A percentile compares a stretch with the other conserved stretches of the same genome.
Conservation (phyloP, 2,329 filamentous ascomycete genomes). For the Penicillium oxalicum region DNA sequence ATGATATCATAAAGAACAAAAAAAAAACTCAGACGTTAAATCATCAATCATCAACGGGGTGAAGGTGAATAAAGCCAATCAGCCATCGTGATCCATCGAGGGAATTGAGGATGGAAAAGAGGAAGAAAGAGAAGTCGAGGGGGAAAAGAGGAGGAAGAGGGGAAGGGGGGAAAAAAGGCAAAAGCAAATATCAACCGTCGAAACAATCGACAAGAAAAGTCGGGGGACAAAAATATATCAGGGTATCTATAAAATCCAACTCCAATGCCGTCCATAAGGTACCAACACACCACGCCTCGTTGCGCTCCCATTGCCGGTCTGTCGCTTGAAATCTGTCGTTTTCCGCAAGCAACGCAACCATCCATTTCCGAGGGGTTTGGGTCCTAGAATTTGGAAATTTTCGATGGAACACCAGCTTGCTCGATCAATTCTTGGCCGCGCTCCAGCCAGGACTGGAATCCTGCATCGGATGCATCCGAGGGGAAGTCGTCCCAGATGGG, state of each 20-base stretch:
- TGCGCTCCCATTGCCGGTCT: background rate
- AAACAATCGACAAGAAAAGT: conserved; percentile 16
- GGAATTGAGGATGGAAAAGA: conserved; percentile 1
- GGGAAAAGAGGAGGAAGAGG: conserved; percentile 9
- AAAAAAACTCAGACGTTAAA: conserved; percentile 12
- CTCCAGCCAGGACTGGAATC: conserved; percentile 39
- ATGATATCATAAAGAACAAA: too few species aligned
- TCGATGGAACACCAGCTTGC: conserved; percentile 34
- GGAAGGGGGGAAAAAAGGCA: background rate
- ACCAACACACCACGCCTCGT: too few species aligned
- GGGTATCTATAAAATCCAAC: conserved; percentile 33
- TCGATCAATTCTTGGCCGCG: conserved; percentile 36
- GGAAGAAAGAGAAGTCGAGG: conserved; percentile 13
- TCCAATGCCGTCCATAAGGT: conserved; percentile 19
- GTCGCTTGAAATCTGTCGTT: background rate
- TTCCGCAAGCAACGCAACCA: background rate
- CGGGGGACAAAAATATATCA: conserved; percentile 26
- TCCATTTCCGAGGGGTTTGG: background rate
- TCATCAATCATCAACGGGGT: conserved; percentile 11
- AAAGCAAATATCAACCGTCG: conserved; percentile 5
- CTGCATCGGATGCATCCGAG: conserved; percentile 31
- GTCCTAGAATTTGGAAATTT: conserved; percentile 23
- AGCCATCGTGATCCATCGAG: conserved; percentile 15
- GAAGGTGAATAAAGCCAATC: background rate
- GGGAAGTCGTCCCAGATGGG: conserved; percentile 42